Percentiles rank a stretch among this genome's conserved stretches.
phyloP scores from a whole-genome alignment of 805 yeast species.

The Sungouiozyma intestinalis region DNA sequence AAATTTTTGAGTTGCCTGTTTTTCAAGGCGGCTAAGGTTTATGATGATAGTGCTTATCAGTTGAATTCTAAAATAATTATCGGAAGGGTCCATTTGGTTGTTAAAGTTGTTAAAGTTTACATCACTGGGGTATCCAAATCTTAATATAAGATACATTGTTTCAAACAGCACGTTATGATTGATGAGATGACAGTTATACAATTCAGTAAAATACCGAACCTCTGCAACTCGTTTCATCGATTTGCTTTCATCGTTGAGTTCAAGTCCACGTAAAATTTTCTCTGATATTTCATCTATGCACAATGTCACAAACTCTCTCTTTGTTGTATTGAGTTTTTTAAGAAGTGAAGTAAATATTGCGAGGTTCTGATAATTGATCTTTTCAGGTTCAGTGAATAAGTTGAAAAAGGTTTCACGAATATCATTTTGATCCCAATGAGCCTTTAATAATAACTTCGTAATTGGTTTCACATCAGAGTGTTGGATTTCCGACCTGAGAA shows the following conservation, averaged over 20 bases:
- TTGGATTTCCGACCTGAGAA: constrained; percentile 44
- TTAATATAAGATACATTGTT: constrained; percentile 44
- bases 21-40: constrained; percentile 17
- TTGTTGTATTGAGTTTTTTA: constrained; percentile 24
- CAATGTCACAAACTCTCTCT: constrained; percentile 33
- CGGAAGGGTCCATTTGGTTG: constrained; percentile 46
- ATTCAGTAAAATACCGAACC: constrained; percentile 47
- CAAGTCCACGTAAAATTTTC: constrained; percentile 54
- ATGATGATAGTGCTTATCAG: constrained; percentile 38
- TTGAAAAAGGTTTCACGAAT: constrained; percentile 28
- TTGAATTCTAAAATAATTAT: constrained; percentile 63
- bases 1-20: constrained; percentile 21
- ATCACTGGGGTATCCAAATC: constrained; percentile 54
- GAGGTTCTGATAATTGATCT: constrained; percentile 48
- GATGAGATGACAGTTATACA: constrained; percentile 41
- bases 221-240: constrained; percentile 56
- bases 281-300: constrained; percentile 60
- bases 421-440: constrained; percentile 37
- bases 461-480: constrained; percentile 28
- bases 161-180: constrained; percentile 38
- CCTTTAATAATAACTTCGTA: constrained; percentile 30
- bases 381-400: constrained; percentile 50
- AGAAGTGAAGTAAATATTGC: constrained; percentile 40
- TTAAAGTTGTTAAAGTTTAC: constrained; percentile 38
- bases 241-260: constrained; percentile 45